These are phyloP conservation scores for Ogataea salicorniae DNA, from an alignment of 805 yeast species.

Conservation along the genomic window DNA sequence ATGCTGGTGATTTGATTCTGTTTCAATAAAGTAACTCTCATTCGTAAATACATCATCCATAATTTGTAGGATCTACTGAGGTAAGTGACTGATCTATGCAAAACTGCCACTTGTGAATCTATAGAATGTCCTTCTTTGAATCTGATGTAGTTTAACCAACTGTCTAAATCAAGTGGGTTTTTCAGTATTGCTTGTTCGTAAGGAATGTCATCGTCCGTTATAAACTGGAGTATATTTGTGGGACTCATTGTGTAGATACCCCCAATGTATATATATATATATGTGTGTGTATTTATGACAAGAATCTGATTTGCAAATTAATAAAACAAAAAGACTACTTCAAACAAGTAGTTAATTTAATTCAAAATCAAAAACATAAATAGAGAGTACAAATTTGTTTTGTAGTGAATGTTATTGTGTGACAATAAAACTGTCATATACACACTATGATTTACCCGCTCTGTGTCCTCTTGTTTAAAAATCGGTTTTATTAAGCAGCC, in stretches of 20 bases:
- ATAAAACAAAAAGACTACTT: no score
- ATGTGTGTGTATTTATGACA: no score
- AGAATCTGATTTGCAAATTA: no score
- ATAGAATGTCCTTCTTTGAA: constrained; percentile 25
- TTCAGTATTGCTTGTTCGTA: constrained; percentile 34
- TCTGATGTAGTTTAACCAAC: constrained; percentile 44
- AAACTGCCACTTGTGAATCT: constrained; percentile 39
- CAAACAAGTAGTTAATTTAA: no score
- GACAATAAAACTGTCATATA: no score
- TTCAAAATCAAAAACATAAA: no score
- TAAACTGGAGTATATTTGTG: constrained; percentile 3
- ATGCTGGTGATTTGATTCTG: neutral
- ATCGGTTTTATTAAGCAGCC: no score
- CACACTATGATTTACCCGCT: no score
- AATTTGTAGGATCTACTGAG: constrained; percentile 45
- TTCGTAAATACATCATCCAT: constrained; percentile 48
- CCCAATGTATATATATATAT: no score
- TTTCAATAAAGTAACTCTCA: constrained; percentile 26
- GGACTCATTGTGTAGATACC: neutral
- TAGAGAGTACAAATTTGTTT: no score
- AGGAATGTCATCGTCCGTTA: constrained; percentile 27
- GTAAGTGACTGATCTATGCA: constrained; percentile 45
- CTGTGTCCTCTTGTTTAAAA: no score
- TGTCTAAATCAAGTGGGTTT: constrained; percentile 29
- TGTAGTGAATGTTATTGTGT: no score